Base-by-base conservation (phyloP, 306 rosid species). In the Ormosia emarginata region DNA sequence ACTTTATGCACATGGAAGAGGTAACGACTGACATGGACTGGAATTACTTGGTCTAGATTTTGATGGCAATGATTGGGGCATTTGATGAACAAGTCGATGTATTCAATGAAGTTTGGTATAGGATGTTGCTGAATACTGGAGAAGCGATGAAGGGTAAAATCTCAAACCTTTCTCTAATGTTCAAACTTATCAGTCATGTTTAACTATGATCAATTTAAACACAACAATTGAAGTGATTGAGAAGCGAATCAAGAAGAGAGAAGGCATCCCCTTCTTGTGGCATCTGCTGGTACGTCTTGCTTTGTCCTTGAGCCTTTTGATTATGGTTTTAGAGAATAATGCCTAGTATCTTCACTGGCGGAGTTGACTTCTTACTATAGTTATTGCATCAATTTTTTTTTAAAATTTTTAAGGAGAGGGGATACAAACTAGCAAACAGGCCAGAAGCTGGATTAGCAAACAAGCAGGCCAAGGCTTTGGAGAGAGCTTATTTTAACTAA, bases 21-120 rank as follows among this genome's bases (percentile, higher is more conserved):
- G 97, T 17, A 72, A 88, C 15, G 79, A 89, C 58, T 65, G 57
- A 75, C 85, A 70, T 3, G 94, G 97, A 69, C 11, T 91, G 69
- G 90, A 91, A 61, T 77, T 93, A 78, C 90, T 95, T 41, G 98
- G 92, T 87, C 84, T 89, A 4, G 87, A 89, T 77, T 95, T 93
- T 71, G 90, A 95, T 68, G 98, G 94, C 13, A 56, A 57, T 47
- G 77, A 89, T 95, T 13, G 98, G 99, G 6, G 99, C 98, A 43
- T 91, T 98, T 1, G 91, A 90, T 52, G 99, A 95, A 90, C 99
- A 95, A 82, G 75, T 89, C 12, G 99, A 92, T 67, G 93, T 91
- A 74, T 95, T 93, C 87, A 91, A 89, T 55, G 95, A 93, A 80
- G 92, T 93, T 43, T 93, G 98, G 95, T 95, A 90, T 74, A 72